Percentiles rank a stretch among this genome's conserved stretches.
These are phyloP conservation scores for Ceratobasidium sp. DNA, from an alignment of 1,284 basidiomycete genomes.

Conservation along the genomic window DNA sequence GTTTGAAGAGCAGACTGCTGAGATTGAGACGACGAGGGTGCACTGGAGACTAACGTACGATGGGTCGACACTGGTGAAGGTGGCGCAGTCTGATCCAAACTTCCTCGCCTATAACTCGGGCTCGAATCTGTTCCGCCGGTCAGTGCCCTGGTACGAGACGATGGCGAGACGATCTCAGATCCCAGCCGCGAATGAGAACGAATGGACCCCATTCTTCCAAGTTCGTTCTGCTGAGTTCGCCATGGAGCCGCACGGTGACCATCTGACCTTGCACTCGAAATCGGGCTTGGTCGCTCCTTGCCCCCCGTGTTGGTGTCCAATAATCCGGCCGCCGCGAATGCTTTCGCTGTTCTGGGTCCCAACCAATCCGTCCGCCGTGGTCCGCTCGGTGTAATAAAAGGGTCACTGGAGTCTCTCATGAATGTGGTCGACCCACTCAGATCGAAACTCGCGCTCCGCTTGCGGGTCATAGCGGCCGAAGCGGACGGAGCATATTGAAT, in stretches of 20 bases:
- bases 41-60: slow-evolving; percentile 31
- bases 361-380: slow-evolving; percentile 34
- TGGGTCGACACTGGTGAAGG: slow-evolving; percentile 34
- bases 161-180: slow-evolving; percentile 31
- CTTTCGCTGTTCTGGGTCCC: slow-evolving; percentile 43
- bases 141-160: slow-evolving; percentile 3
- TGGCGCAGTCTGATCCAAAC: slow-evolving; percentile 24
- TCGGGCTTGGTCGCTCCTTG: background rate
- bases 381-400: background rate
- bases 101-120: slow-evolving; percentile 27
- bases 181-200: slow-evolving; percentile 31
- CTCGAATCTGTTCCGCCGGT: slow-evolving; percentile 8
- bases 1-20: slow-evolving; percentile 37
- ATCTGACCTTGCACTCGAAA: background rate
- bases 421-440: slow-evolving; percentile 8
- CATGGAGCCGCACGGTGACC: slow-evolving; percentile 12
- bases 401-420: slow-evolving; percentile 8
- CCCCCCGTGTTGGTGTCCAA: slow-evolving; percentile 17
- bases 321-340: slow-evolving; percentile 44
- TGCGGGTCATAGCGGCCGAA: slow-evolving; percentile 10
- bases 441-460: slow-evolving; percentile 35
- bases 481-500: background rate
- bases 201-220: background rate
- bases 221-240: background rate
- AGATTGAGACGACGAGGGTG: slow-evolving; percentile 24